phyloP scores from a whole-genome alignment of 768 basidiomycete species.

The Boletellus emodensis region DNA sequence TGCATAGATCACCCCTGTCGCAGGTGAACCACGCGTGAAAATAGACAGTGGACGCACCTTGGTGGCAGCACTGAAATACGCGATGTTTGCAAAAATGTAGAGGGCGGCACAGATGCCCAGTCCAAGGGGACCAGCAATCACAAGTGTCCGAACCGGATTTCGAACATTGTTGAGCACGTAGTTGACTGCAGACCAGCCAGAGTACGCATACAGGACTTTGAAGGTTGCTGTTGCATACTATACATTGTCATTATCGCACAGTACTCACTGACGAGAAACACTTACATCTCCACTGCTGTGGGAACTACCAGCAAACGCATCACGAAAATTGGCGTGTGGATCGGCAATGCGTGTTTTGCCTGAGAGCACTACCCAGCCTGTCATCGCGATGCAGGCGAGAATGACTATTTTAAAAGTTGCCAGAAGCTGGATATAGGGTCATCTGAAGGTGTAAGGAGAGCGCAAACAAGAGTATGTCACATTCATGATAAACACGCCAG shows the following conservation, averaged over 20 bases:
- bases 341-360: slow-evolving; percentile 53
- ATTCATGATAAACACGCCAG: slow-evolving; percentile 52
- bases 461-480: slow-evolving; percentile 18
- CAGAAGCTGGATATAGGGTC: slow-evolving; percentile 29
- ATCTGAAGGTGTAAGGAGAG: slow-evolving; percentile 9
- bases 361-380: slow-evolving; percentile 58
- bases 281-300: slow-evolving; percentile 46
- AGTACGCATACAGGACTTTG: slow-evolving; percentile 49
- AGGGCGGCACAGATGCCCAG: slow-evolving; percentile 49
- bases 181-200: slow-evolving; percentile 55
- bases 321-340: slow-evolving; percentile 53
- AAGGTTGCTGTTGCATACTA: slow-evolving; percentile 60
- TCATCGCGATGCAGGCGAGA: slow-evolving; percentile 50
- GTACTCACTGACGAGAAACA: background rate
- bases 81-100: slow-evolving; percentile 55
- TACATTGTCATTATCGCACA: background rate
- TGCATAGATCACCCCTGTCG: background rate
- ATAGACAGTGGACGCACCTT: slow-evolving; percentile 8
- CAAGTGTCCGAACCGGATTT: slow-evolving; percentile 56
- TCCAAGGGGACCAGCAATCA: slow-evolving; percentile 58
- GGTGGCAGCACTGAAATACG: slow-evolving; percentile 45
- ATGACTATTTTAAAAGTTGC: slow-evolving; percentile 54
- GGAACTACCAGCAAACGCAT: slow-evolving; percentile 55
- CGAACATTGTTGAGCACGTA: slow-evolving; percentile 60
- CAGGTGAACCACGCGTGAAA: too few species aligned